Evolutionary conservation across 73 alveolate species (phyloP).

Genomic region (Paramecium sexaurelia): DNA sequence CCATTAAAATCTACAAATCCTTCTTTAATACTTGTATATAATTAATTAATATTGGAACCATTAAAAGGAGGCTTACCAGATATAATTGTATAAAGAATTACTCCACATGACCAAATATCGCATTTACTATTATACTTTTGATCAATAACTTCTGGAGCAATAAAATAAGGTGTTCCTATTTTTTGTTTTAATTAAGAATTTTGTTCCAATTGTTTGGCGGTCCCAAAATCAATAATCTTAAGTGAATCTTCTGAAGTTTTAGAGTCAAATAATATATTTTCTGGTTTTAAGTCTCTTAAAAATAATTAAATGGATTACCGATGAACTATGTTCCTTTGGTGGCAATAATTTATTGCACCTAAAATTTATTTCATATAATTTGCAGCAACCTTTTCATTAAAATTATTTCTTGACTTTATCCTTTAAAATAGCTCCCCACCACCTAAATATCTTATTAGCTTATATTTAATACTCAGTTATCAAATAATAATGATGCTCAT

Average conservation of each 20-base stretch:
- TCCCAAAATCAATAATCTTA: conserved; percentile 67
- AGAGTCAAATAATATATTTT: conserved; percentile 45
- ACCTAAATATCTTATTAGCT: conserved; percentile 44
- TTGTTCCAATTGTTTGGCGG: conserved; percentile 34
- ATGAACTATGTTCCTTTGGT: conserved; percentile 61
- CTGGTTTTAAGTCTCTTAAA: conserved; percentile 70
- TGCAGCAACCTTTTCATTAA: conserved; percentile 49
- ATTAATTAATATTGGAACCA: conserved; percentile 74
- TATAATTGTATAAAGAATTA: conserved; percentile 77
- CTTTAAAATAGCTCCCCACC: conserved; percentile 73
- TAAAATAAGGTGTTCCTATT: conserved; percentile 51
- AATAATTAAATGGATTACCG: neutral
- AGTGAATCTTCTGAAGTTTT: neutral
- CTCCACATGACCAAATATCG: conserved; percentile 89
- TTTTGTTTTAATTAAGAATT: neutral
- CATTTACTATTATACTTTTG: conserved; percentile 76
- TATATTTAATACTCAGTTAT: conserved; percentile 58
- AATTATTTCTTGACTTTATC: conserved; percentile 33
- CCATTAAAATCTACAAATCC: conserved; percentile 32
- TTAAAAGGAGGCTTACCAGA: conserved; percentile 81
- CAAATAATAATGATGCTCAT: conserved; percentile 55
- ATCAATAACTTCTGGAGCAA: conserved; percentile 82
- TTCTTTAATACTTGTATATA: conserved; percentile 63
- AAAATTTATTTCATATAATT: conserved; percentile 62
- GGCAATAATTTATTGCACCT: conserved; percentile 61